Evolutionary conservation across 768 basidiomycete genomes (phyloP), one percentile per base, ranked within the genome.

Genomic region (Serpula lacrymans): DNA sequence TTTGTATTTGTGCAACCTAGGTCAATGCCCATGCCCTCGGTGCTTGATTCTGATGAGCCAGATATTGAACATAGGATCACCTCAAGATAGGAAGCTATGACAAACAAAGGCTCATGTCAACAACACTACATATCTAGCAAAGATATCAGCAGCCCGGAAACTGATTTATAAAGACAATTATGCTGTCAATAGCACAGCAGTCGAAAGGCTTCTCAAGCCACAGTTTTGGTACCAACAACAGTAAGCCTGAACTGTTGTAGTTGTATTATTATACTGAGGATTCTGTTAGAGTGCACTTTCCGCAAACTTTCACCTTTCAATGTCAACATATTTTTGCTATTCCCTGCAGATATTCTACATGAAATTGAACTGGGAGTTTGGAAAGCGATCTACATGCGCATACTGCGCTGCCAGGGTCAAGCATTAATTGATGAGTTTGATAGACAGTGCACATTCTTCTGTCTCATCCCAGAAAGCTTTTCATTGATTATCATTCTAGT

Each of bases 211-310:
- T 3, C 46, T 66, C 2, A 46, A 57, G 39, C 24, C 34, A 0
- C 67, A 21, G 20, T 39, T 26, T 25, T 39, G 14, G 37, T 39
- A 6, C 37, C 37, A 21, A 39, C 37, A 11, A 17, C 16, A 7
- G 37, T 33, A n/a, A 29, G 27, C n/a, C n/a, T n/a, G n/a, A n/a
- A n/a, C n/a, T n/a, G n/a, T n/a, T 27, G 18, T n/a, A n/a, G n/a
- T n/a, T n/a, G n/a, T n/a, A n/a, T n/a, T n/a, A n/a, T n/a, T n/a
- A n/a, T n/a, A n/a, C n/a, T n/a, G n/a, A n/a, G n/a, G n/a, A n/a
- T n/a, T n/a, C n/a, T n/a, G n/a, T n/a, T n/a, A 69, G 67, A 70
- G 65, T 51, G 62, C 67, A 2, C 68, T 69, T 48, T 58, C 63
- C 2, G 34, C 47, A 47, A 38, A 2, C 43, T 68, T 1, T 23